Evolutionary conservation across 2,329 filamentous ascomycete species (phyloP).

Genomic region (Dryadomyces sulphureus): DNA sequence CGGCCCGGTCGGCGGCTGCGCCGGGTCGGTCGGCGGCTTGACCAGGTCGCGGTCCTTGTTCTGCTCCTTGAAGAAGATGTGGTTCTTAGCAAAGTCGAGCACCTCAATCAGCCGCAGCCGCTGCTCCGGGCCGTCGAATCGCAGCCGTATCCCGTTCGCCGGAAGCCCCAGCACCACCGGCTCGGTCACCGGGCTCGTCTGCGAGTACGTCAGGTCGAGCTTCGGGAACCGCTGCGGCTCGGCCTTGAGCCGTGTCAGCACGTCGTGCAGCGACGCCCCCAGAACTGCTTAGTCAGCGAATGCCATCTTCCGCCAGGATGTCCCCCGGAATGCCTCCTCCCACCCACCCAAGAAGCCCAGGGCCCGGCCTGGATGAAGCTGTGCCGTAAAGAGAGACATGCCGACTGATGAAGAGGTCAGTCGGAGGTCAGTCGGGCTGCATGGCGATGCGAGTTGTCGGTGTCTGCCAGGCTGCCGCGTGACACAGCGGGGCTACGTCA

Average conservation of each 20-base stretch:
- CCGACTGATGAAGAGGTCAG: not conserved
- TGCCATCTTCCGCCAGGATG: not conserved
- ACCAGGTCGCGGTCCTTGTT: conserved; percentile 57
- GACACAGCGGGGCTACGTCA: too few species aligned
- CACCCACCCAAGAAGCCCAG: conserved; percentile 42
- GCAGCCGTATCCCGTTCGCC: conserved; percentile 73
- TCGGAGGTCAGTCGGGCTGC: not conserved
- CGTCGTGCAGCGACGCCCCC: conserved; percentile 80
- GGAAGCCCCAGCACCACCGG: conserved; percentile 66
- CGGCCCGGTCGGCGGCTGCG: conserved; percentile 35
- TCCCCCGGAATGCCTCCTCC: not conserved
- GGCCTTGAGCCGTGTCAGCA: conserved; percentile 75
- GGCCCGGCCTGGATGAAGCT: conserved; percentile 51
- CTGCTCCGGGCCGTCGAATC: conserved; percentile 90
- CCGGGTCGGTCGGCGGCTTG: conserved; percentile 33
- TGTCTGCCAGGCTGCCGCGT: too few species aligned
- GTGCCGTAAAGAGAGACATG: conserved; percentile 37
- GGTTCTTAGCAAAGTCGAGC: conserved; percentile 73
- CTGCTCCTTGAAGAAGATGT: conserved; percentile 63
- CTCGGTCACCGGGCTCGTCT: conserved; percentile 56
- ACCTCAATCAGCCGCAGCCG: conserved; percentile 83
- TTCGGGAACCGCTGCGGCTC: conserved; percentile 71
- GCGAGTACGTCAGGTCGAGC: conserved; percentile 70
- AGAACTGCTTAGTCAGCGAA: conserved; percentile 44
- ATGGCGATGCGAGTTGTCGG: too few species aligned